phyloP scores from a whole-genome alignment of 2,329 filamentous ascomycete species.

The Cadophora luteo-olivacea region DNA sequence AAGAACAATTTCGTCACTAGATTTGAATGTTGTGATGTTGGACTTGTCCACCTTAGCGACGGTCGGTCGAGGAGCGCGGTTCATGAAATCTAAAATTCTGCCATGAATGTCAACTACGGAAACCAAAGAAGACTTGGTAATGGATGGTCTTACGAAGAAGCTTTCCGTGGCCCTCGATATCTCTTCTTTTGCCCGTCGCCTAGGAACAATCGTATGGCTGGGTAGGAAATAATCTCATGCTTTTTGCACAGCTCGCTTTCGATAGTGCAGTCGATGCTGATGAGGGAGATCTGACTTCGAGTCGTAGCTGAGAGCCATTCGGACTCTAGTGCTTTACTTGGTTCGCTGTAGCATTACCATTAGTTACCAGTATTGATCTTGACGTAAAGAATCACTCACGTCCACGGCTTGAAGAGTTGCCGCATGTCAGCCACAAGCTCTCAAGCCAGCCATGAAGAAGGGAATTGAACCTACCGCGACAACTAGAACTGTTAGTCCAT shows the following conservation, averaged over 20 bases:
- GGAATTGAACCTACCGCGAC: conserved; percentile 27
- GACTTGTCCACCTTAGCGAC: conserved; percentile 41
- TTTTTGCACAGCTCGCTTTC: conserved; percentile 49
- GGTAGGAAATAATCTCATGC: conserved; percentile 52
- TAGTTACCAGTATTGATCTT: not conserved
- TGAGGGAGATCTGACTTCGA: conserved; percentile 35
- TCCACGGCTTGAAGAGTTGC: conserved; percentile 25
- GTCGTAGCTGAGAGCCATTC: conserved; percentile 34
- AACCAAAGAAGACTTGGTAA: not conserved
- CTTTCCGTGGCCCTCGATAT: conserved; percentile 53
- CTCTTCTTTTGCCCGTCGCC: conserved; percentile 44
- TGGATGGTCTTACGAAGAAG: conserved; percentile 44
- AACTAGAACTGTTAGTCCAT: conserved; percentile 19
- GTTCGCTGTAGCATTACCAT: conserved; percentile 21
- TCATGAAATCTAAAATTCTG: conserved; percentile 44
- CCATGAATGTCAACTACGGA: conserved; percentile 1
- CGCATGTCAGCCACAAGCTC: not conserved
- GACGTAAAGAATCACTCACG: conserved; percentile 22
- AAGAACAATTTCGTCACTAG: conserved; percentile 51
- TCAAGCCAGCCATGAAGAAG: not conserved
- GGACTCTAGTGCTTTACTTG: conserved; percentile 31
- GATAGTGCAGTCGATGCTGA: conserved; percentile 51
- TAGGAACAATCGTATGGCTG: conserved; percentile 53
- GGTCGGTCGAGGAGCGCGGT: conserved; percentile 41
- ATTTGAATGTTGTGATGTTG: conserved; percentile 46